These are phyloP conservation scores for Picea mariana DNA, from an alignment of 83 land plant genomes.

Conservation along the genomic window DNA sequence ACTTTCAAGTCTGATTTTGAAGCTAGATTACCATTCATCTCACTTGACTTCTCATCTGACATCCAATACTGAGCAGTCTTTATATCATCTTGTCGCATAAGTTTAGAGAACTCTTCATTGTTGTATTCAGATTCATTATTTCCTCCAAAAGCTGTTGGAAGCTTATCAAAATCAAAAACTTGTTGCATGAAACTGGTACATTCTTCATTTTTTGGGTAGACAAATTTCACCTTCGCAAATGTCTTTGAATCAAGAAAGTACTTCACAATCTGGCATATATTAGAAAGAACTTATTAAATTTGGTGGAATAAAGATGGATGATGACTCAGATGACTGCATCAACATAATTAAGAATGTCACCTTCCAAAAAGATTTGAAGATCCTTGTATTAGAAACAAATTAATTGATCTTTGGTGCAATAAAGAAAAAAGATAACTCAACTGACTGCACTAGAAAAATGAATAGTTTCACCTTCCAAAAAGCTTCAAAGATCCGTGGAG, in stretches of 20 bases:
- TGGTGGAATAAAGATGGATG: too few species aligned
- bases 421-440: background rate
- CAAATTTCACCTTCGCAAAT: constrained; percentile 77
- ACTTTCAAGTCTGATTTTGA: too few species aligned
- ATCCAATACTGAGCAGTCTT: constrained; percentile 56
- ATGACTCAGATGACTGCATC: too few species aligned
- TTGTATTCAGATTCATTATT: constrained; percentile 39
- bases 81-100: constrained; percentile 61
- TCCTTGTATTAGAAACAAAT: background rate
- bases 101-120: constrained; percentile 64
- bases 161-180: constrained; percentile 59
- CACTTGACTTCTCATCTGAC: constrained; percentile 24
- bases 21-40: background rate
- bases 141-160: constrained; percentile 74
- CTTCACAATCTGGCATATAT: constrained; percentile 64
- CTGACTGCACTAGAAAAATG: constrained; percentile 5
- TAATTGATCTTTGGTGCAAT: background rate
- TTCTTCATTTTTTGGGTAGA: constrained; percentile 60
- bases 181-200: constrained; percentile 60
- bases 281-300: background rate
- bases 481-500: constrained; percentile 78
- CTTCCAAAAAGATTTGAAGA: background rate
- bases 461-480: constrained; percentile 71
- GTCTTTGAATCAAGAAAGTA: constrained; percentile 77
- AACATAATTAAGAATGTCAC: too few species aligned